These are phyloP conservation scores for Xerocomus amazonicus DNA, from an alignment of 1,284 basidiomycete genomes.

Conservation along the genomic window DNA sequence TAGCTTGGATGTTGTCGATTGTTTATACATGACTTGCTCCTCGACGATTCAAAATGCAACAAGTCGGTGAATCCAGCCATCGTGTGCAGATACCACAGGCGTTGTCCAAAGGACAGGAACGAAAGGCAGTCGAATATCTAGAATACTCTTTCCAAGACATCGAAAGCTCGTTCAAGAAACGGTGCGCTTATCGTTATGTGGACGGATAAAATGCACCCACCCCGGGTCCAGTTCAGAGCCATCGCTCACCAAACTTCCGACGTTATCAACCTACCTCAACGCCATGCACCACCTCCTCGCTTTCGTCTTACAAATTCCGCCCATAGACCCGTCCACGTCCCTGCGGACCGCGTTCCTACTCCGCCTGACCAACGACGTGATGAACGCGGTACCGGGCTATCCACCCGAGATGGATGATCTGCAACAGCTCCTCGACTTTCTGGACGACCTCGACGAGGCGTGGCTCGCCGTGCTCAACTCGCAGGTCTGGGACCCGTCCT, in stretches of 20 bases:
- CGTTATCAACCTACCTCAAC: conserved; percentile 54
- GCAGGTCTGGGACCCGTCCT: conserved; percentile 59
- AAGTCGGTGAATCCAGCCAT: not conserved
- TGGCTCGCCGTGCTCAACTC: conserved; percentile 62
- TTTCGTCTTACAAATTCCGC: conserved; percentile 67
- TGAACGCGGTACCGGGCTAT: conserved; percentile 60
- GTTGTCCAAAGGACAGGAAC: conserved; percentile 53
- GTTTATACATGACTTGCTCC: too few relatives aligned
- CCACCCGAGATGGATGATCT: conserved; percentile 41
- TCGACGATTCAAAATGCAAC: not conserved
- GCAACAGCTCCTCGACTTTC: conserved; percentile 53
- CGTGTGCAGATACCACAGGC: conserved; percentile 13
- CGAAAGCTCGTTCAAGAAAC: conserved; percentile 66
- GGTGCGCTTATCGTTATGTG: conserved; percentile 41
- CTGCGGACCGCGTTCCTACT: conserved; percentile 63
- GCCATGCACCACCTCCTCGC: conserved; percentile 53
- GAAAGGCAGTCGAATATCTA: conserved; percentile 56
- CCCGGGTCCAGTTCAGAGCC: conserved; percentile 46
- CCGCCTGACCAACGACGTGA: conserved; percentile 63
- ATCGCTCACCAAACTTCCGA: conserved; percentile 43
- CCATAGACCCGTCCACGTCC: conserved; percentile 60
- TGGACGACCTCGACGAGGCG: conserved; percentile 66
- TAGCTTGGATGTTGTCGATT: too few relatives aligned
- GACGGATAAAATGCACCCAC: not conserved
- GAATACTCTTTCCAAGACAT: conserved; percentile 62